These are phyloP conservation scores for Ascoidea rubescens DNA, from an alignment of 805 yeast species.

Conservation along the genomic window DNA sequence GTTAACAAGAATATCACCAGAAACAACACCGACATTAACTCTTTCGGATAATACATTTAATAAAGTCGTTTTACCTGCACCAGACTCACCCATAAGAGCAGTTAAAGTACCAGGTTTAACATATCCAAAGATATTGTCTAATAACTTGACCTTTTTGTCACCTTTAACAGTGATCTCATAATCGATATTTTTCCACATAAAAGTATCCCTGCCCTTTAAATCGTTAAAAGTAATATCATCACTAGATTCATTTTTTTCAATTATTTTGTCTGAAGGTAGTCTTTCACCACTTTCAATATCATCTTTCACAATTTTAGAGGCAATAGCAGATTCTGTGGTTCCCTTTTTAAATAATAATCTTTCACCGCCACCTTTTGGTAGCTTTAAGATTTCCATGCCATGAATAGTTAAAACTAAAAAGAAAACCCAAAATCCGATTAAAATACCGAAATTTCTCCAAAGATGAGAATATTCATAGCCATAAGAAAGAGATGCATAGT, in stretches of 20 bases:
- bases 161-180: conserved; percentile 51
- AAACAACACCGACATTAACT: conserved; percentile 53
- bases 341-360: conserved; percentile 11
- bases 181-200: conserved; percentile 60
- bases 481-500: conserved; percentile 34
- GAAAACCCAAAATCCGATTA: conserved; percentile 34
- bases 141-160: conserved; percentile 38
- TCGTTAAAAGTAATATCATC: neutral
- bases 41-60: conserved; percentile 63
- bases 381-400: conserved; percentile 13
- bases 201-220: conserved; percentile 27
- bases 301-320: conserved; percentile 18
- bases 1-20: conserved; percentile 62
- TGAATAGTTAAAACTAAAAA: conserved; percentile 11
- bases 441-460: conserved; percentile 74
- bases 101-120: conserved; percentile 73
- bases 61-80: conserved; percentile 77
- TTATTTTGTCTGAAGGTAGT: neutral
- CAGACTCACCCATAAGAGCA: conserved; percentile 77
- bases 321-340: neutral
- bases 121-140: conserved; percentile 49
- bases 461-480: conserved; percentile 40
- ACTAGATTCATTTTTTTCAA: conserved; percentile 15
- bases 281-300: conserved; percentile 17
- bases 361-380: conserved; percentile 11